Conservation (phyloP, 208 protist species). For the Paratrypanosoma confusum region DNA sequence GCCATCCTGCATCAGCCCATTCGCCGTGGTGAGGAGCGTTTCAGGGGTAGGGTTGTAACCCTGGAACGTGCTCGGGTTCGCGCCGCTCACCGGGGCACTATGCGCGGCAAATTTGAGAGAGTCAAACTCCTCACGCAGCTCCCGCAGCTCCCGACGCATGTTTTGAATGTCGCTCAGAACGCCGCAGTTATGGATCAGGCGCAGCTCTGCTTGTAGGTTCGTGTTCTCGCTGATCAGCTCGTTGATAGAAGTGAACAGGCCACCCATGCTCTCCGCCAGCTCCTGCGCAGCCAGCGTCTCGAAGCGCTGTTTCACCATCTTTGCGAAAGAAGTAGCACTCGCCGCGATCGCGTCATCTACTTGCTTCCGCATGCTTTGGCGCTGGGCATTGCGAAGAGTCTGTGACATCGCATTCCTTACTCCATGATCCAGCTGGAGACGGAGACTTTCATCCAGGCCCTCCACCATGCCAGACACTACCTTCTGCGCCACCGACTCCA, state of each 20-base stretch:
- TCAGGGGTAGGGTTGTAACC: constrained; percentile 27
- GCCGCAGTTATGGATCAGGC: constrained; percentile 37
- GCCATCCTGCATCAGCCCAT: constrained; percentile 25
- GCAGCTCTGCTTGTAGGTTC: constrained; percentile 37
- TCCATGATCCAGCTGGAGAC: constrained; percentile 46
- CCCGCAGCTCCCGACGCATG: constrained; percentile 36
- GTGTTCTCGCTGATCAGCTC: constrained; percentile 52
- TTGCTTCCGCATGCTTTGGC: constrained; percentile 41
- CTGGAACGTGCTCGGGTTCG: constrained; percentile 12
- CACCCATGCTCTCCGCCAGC: constrained; percentile 30
- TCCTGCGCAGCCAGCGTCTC: constrained; percentile 38
- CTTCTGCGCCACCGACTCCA: constrained; percentile 43
- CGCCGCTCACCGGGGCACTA: constrained; percentile 1
- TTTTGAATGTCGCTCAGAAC: constrained; percentile 18
- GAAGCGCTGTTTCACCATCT: constrained; percentile 37
- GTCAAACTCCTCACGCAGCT: constrained; percentile 25
- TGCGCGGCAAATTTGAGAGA: constrained; percentile 4
- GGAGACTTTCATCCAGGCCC: constrained; percentile 53
- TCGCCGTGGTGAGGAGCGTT: constrained; percentile 43
- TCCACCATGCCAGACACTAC: constrained; percentile 52
- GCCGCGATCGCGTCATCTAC: constrained; percentile 62
- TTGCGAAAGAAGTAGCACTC: constrained; percentile 33
- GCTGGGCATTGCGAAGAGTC: constrained; percentile 35
- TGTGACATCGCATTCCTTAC: constrained; percentile 39
- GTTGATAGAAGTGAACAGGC: constrained; percentile 31